Evolutionary conservation across 2,329 filamentous ascomycete species (phyloP), one percentile per base, ranked within the genome.

Genomic region (Trematosphaeria pertusa): DNA sequence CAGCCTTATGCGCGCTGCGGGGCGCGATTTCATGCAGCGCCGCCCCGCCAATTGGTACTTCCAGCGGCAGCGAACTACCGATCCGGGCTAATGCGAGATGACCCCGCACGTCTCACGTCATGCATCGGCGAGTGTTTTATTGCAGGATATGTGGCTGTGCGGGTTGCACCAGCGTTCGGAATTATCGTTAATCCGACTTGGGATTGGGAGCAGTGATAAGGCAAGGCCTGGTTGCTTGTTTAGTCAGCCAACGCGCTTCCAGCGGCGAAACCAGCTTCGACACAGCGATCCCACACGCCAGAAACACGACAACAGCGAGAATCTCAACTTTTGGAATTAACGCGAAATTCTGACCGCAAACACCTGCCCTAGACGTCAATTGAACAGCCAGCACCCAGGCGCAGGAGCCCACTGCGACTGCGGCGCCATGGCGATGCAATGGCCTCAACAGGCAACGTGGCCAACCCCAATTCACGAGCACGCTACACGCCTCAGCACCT

Each of bases 401-500:
- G 43, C 37, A 46, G 30, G 37, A 34, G 36, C 36, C 41, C 37
- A 50, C 30, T 45, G 39, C 37, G 43, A 26, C 33, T 42, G 37
- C 8, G 44, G 44, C 20, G 38, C 32, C 17, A 46, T 46, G 43
- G 37, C 43, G 43, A 46, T 21, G 26, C 36, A 19, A 41, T 46
- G 37, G 43, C 43, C 37, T 46, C 37, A 41, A 36, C 30, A 39
- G 43, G 32, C 28, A 39, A 39, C 43, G n/a, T 46, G 43, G 43
- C 43, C 36, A 20, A 7, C 26, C 38, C 15, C 50, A 49, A 46
- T 53, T 2, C 37, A 26, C 50, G 43, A 53, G 44, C 53, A 54
- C 37, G 50, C 44, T 51, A 50, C 44, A 50, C 45, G 52, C 43
- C 39, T 57, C 42, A 57, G 54, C 50, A 45, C 54, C 15, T 58